Evolutionary conservation across 2,329 filamentous ascomycete genomes (phyloP).

Genomic region (Emmonsiellopsis sp.): DNA sequence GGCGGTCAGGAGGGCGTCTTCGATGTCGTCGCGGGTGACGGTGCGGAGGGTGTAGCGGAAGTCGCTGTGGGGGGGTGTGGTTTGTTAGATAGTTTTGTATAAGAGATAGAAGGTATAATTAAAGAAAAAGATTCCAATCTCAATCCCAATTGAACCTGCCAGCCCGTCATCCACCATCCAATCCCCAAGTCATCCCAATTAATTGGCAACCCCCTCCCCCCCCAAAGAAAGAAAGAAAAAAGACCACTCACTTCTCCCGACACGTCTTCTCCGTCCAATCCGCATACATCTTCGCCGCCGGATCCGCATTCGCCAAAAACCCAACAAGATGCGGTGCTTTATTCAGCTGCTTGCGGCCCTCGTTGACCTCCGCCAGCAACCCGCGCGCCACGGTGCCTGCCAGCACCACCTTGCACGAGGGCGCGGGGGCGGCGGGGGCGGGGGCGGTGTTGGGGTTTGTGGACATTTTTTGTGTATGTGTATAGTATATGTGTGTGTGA

Average conservation of each 20-base stretch:
- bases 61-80: slow-evolving; percentile 49
- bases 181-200: background rate
- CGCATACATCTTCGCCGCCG: slow-evolving; percentile 84
- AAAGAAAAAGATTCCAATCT: too few species aligned
- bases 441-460: slow-evolving; percentile 24
- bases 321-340: slow-evolving; percentile 74
- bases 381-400: slow-evolving; percentile 79
- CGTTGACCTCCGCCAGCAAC: slow-evolving; percentile 67
- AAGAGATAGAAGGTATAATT: background rate
- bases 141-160: too few species aligned
- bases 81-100: background rate
- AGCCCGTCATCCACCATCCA: background rate
- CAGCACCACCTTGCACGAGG: slow-evolving; percentile 82
- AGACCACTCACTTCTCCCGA: slow-evolving; percentile 73
- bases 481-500: too few species aligned
- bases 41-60: slow-evolving; percentile 81
- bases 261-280: slow-evolving; percentile 97
- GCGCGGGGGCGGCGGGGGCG: slow-evolving; percentile 18
- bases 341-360: slow-evolving; percentile 63
- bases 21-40: slow-evolving; percentile 78
- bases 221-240: slow-evolving; percentile 8
- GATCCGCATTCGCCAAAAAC: slow-evolving; percentile 86
- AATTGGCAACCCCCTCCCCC: background rate
- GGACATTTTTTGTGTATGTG: background rate
- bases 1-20: slow-evolving; percentile 77